Base-by-base conservation (phyloP, 2,329 filamentous ascomycete genomes). In the Trichoderma atrobrunneum region DNA sequence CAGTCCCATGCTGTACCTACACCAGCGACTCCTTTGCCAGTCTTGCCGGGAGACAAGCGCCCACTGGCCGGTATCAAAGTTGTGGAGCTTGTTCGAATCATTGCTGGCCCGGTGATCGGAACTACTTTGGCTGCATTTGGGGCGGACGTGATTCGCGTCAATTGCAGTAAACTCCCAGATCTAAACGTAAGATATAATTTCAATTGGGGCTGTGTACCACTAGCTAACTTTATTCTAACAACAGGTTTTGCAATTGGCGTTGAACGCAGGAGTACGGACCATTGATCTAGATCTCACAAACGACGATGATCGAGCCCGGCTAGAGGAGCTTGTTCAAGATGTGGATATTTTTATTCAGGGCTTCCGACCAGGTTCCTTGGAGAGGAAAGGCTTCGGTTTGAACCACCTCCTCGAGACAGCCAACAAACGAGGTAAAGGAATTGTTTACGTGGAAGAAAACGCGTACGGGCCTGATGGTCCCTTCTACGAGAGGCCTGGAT, bases 401-500 rank as follows among this genome's bases (percentile, higher is more conserved):
- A 76, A 84, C 11, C 80, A 79, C 86, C 34, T 77, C 83, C 80
- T 85, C 2, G 78, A 84, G 10, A 78, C 88, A 56, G 85, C 84
- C 14, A 81, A 84, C 72, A 78, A 83, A 64, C 84, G 89, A 18
- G 84, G 85, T 2, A 87, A 84, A 75, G 89, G 89, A n/a, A 86
- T 90, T 26, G 84, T 92, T 16, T 90, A 91, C 75, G 87, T 91
- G 3, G 85, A 86, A 14, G 89, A 92, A 78, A 88, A 92, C 77
- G 92, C 90, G 77, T 92, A 92, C 74, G 91, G 91, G 0, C 8
- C 79, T 77, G 61, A 78, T 84, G 75, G 85, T 79, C 87, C 89
- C 72, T 92, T 89, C 87, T 85, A 86, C 0, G 81, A 82, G 32
- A 83, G 90, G 10, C 87, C 89, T 2, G 90, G 90, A 10, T 92